Evolutionary conservation across 2,329 filamentous ascomycete genomes (phyloP), one percentile per base, ranked within the genome.

Genomic region (Orbilia oligospora): DNA sequence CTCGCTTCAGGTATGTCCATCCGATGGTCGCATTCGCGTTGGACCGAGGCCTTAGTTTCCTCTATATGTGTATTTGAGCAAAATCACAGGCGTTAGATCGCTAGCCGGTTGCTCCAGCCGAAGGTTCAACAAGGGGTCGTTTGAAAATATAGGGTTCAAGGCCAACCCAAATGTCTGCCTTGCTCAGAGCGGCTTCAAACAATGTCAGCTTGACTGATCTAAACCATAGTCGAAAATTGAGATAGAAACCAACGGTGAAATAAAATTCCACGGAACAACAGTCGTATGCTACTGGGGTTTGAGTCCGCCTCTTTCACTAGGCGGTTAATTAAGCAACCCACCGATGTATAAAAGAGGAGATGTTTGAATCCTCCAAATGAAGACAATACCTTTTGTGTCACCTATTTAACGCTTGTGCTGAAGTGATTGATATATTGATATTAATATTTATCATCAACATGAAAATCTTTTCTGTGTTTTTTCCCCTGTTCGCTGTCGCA

Each of bases 191-290:
- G n/a, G 10, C 5, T 9, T 20, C 18, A 18, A 20, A 46, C 3
- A 2, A 20, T n/a, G 3, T 5, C 3, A 16, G 12, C 8, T 38
- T 0, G 51, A 3, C 18, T 44, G 12, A 20, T 18, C 16, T 20
- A 18, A 4, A 46, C 8, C 8, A 20, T 5, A 46, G 2, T 46
- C 20, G 4, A 4, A 18, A 2, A 3, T 46, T 18, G 14, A 18
- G 9, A 30, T 33, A 14, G 14, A 41, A 38, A 8, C 53, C 38
- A 16, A 33, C 68, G 68, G 68, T 18, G 36, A 71, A 71, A 64
- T 71, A 55, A 55, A 30, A 46, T 46, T 71, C 56, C 56, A 64
- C 48, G 46, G 27, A 51, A 20, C n/a, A 6, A 38, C 53, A 3
- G 1, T 41, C n/a, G n/a, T 14, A 41, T 16, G 6, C 38, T 38